Evolutionary conservation across 257 asterid species (phyloP), one percentile per base, ranked within the genome.

Genomic region (Solanum medicagineum): DNA sequence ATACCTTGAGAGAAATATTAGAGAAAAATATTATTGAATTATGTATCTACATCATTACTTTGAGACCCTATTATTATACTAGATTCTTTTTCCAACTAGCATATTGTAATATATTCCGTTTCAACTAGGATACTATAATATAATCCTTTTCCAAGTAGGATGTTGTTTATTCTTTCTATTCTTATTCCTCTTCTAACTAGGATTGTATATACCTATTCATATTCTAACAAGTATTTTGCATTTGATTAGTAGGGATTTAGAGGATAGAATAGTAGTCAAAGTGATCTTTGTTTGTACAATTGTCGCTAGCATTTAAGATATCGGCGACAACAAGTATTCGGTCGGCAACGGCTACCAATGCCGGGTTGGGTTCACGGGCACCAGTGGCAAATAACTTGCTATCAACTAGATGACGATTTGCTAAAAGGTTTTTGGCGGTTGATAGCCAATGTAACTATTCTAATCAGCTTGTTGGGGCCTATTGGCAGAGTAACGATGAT

Each of bases 341-440:
- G 87, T 94, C 95, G 40, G 59, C 15, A 74, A 96, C 95, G 74
- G 83, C 91, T n/a, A 91, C 16, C 17, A 93, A 91, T 42, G 92
- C 88, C 66, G 96, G 97, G 93, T 95, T 98, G 83, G 95, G 88
- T 83, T 94, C 98, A 40, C 93, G 94, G 45, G 98, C 99, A 4
- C 98, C 95, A 83, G 91, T 89, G 15, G 98, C 99, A 85, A 95
- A 93, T 7, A 98, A 90, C 85, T 95, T 95, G 93, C 98, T 91
- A 1, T 97, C 95, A 53, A 92, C 81, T 2, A 94, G 88, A 87
- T 96, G 97, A 44, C 98, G 95, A 17, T 93, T 88, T 7, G 94
- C 85, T 20, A 96, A 91, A 56, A 94, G 96, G 88, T 95, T 95
- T 93, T 96, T 98, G 45, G 98, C 92, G 79, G 92, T 92, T 6